Base-by-base conservation (phyloP, 148 eudicot genomes). In the Diospyros lotus region DNA sequence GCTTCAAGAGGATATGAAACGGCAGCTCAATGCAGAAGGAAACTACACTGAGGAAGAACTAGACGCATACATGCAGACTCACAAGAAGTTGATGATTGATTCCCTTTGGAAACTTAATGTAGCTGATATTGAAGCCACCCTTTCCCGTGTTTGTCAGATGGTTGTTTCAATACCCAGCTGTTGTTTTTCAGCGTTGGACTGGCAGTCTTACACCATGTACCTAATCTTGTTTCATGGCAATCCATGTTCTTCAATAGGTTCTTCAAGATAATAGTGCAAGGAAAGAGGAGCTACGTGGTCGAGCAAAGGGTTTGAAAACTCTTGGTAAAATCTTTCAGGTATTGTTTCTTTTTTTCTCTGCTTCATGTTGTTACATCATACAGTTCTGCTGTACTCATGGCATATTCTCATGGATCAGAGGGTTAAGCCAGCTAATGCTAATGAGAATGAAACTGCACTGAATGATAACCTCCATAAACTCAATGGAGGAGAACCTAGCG, bases 61-160 rank as follows among this genome's bases (percentile, higher is more conserved):
- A 64, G 98, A 93, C 80, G 89, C 82, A 58, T 93, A 96, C 81
- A 93, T 93, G 94, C 84, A 88, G 82, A 86, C 99, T 75, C 94
- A 93, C 87, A 93, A 91, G 91, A 93, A 95, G 80, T 60, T 89
- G 85, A 93, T 95, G 99, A 88, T 82, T 43, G 99, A 96, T 88
- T 96, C 99, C 66, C 84, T 96, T 53, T 96, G 99, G 99, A 96
- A 96, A 89, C 97, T 96, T 80, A 95, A 95, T 83, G 97, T 95
- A 69, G 94, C 94, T 73, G 99, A 96, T 74, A 93, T 96, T 79
- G 99, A 96, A 85, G 88, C 83, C 45, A 93, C 98, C 52, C 86
- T 93, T 70, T 86, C 93, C 73, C 98, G 86, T 77, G 99, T 96
- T 89, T 96, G 98, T 82, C 97, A 88, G 70, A 91, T 89, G 99